Conservation (phyloP, 768 basidiomycete species). For the Psilocybe sp. region DNA sequence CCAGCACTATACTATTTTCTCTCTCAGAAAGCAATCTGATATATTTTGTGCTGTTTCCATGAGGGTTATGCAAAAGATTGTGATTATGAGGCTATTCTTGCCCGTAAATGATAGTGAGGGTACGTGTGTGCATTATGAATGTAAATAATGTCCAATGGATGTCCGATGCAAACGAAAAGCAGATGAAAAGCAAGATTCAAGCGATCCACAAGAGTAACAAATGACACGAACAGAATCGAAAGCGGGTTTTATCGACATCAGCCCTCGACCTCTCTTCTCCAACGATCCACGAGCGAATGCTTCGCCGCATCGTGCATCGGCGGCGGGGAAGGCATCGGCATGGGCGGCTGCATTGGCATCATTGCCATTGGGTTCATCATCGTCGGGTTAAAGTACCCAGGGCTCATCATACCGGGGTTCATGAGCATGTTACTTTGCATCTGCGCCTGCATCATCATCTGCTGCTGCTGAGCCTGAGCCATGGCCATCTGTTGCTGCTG, state of each 20-base stretch:
- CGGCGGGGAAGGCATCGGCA: conserved; percentile 59
- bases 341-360: conserved; percentile 41
- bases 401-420: conserved; percentile 61
- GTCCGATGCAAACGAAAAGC: too few relatives aligned
- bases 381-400: conserved; percentile 65
- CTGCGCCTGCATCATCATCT: conserved; percentile 76
- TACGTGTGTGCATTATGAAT: too few relatives aligned
- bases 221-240: too few relatives aligned
- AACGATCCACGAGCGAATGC: conserved; percentile 71
- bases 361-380: conserved; percentile 44
- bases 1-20: too few relatives aligned
- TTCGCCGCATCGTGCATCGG: conserved; percentile 64
- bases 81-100: too few relatives aligned
- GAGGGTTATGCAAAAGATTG: too few relatives aligned
- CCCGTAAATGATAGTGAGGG: too few relatives aligned
- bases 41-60: too few relatives aligned
- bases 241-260: conserved; percentile 51
- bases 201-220: too few relatives aligned
- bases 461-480: conserved; percentile 71
- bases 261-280: conserved; percentile 70
- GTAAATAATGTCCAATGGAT: too few relatives aligned
- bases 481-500: conserved; percentile 65
- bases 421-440: conserved; percentile 77
- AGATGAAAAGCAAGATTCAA: too few relatives aligned
- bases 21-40: too few relatives aligned